Percentiles rank a stretch among this genome's conserved stretches.
Evolutionary conservation across 2,329 filamentous ascomycete species (phyloP).

Genomic region (Aspergillus sp.): DNA sequence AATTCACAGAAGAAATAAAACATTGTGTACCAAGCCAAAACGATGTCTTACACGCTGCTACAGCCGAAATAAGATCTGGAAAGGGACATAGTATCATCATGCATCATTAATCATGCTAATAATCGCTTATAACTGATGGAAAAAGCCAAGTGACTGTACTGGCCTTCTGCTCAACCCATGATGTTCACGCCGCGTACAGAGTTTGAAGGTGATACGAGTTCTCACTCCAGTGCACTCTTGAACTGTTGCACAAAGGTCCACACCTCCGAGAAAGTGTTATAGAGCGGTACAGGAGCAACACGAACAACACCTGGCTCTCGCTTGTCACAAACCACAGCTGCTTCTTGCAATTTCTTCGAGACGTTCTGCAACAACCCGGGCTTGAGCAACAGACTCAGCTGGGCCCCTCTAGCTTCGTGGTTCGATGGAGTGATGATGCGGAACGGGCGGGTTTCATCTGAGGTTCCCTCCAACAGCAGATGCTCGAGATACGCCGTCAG

Average conservation of each 20-base stretch:
- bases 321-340: constrained; percentile 76
- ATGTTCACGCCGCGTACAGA: background rate
- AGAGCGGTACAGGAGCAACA: constrained; percentile 77
- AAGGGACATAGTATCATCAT: background rate
- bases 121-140: background rate
- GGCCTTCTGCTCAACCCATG: background rate
- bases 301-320: constrained; percentile 79
- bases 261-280: constrained; percentile 76
- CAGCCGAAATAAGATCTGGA: background rate
- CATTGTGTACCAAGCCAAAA: background rate
- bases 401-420: constrained; percentile 67
- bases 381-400: constrained; percentile 72
- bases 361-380: constrained; percentile 70
- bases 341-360: constrained; percentile 62
- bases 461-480: constrained; percentile 51
- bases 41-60: background rate
- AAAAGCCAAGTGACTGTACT: background rate
- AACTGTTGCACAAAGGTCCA: constrained; percentile 51
- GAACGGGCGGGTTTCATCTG: constrained; percentile 46
- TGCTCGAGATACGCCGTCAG: constrained; percentile 75
- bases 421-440: constrained; percentile 67
- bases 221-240: constrained; percentile 28
- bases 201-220: background rate
- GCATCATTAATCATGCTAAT: background rate
- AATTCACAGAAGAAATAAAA: background rate